phyloP scores from a whole-genome alignment of 2,329 filamentous ascomycete species.

The Colletotrichum trifolii region DNA sequence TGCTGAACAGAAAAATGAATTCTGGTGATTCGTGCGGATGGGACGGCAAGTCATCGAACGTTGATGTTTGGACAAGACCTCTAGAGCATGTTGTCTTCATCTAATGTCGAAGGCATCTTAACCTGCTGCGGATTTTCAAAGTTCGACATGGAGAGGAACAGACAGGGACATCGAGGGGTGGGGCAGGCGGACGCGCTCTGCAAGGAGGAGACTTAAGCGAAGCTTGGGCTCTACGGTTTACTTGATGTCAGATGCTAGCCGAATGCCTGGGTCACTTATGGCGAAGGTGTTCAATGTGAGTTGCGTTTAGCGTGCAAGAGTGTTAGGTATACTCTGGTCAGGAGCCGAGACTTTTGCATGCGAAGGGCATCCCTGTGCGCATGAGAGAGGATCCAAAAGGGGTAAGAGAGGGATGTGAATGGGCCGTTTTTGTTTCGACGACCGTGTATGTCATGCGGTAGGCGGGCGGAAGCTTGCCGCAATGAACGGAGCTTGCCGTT shows the following conservation, averaged over 20 bases:
- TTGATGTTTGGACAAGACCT: not conserved
- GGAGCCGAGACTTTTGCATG: not conserved
- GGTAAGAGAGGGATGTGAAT: constrained; percentile 10
- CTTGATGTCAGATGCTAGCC: not conserved
- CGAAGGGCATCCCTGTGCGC: constrained; percentile 19
- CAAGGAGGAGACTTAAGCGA: constrained; percentile 18
- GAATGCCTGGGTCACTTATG: not conserved
- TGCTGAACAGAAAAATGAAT: not conserved
- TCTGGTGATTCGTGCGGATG: not conserved
- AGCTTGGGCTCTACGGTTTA: constrained; percentile 16
- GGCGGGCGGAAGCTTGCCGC: constrained; percentile 2
- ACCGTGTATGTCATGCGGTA: constrained; percentile 25
- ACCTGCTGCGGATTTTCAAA: constrained; percentile 2
- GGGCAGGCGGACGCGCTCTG: constrained; percentile 7
- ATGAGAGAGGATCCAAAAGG: not conserved
- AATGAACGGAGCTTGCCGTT: not conserved
- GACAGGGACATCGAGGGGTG: not conserved
- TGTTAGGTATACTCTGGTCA: constrained; percentile 11
- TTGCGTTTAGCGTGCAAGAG: constrained; percentile 1
- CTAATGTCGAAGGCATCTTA: constrained; percentile 5
- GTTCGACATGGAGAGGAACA: constrained; percentile 11
- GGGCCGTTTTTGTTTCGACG: constrained; percentile 29
- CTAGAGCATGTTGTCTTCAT: constrained; percentile 4
- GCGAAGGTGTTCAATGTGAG: not conserved
- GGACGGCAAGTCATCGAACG: constrained; percentile 7